These are phyloP conservation scores for Carex kokanica DNA, from an alignment of 176 grass and related monocot genomes.

Conservation along the genomic window DNA sequence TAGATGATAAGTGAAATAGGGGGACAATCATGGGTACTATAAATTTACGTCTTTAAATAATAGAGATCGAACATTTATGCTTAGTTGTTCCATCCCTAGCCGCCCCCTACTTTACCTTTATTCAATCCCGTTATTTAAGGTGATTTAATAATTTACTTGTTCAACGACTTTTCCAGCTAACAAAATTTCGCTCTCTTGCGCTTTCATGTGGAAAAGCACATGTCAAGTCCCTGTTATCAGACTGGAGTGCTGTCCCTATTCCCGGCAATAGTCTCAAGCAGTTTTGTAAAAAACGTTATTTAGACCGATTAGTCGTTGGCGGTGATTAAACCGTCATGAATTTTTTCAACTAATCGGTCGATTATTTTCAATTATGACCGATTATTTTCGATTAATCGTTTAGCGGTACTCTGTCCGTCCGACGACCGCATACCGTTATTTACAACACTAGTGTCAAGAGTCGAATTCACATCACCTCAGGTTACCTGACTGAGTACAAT, in stretches of 20 bases:
- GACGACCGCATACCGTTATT: too few species aligned
- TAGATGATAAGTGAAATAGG: neutral
- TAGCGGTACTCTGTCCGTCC: too few species aligned
- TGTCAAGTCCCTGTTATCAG: neutral
- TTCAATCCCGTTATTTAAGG: neutral
- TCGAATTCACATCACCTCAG: too few species aligned
- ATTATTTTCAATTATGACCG: too few species aligned
- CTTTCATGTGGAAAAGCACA: conserved; percentile 20
- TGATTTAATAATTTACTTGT: neutral
- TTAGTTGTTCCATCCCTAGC: neutral
- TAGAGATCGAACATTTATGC: neutral
- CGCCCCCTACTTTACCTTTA: neutral
- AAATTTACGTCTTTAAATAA: neutral
- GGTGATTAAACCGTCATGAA: too few species aligned
- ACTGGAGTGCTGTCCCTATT: neutral
- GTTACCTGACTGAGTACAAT: too few species aligned
- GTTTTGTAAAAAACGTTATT: too few species aligned
- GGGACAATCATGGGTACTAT: neutral
- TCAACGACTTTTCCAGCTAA: conserved; percentile 28
- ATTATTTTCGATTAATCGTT: too few species aligned
- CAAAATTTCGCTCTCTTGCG: neutral
- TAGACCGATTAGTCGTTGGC: too few species aligned
- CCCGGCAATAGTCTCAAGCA: neutral
- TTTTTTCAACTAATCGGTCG: too few species aligned
- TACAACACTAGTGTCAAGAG: too few species aligned